Percentiles rank a stretch among this genome's conserved stretches.
phyloP scores from a whole-genome alignment of 2,329 filamentous ascomycete species.

The Trichoderma asperellum region DNA sequence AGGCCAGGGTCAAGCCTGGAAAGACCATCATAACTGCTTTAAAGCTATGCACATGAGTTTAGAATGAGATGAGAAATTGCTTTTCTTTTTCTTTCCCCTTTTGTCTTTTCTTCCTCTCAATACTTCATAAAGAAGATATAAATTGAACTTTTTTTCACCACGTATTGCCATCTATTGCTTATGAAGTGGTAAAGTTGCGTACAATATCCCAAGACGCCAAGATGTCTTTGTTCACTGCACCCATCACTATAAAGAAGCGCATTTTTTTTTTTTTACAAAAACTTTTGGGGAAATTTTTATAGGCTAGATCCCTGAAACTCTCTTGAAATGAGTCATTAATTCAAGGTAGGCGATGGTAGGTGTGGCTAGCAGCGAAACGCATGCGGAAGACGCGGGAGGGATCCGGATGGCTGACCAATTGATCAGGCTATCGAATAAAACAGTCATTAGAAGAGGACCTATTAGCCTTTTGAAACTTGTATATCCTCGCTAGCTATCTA shows the following conservation, averaged over 20 bases:
- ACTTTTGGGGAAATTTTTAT: background rate
- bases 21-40: background rate
- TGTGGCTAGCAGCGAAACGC: background rate
- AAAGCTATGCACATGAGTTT: background rate
- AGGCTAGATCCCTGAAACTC: background rate
- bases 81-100: background rate
- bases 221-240: background rate
- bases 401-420: background rate
- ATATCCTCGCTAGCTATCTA: slow-evolving; percentile 19
- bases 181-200: background rate
- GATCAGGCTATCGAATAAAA: background rate
- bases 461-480: background rate
- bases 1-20: background rate
- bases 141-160: background rate
- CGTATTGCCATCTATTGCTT: background rate
- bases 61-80: background rate
- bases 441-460: background rate
- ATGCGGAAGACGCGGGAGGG: background rate
- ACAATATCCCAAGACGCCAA: background rate
- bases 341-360: background rate
- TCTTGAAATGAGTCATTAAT: background rate
- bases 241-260: too few relatives aligned
- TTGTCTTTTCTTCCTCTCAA: background rate
- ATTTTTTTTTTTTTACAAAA: background rate
- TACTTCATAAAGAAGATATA: background rate